Evolutionary conservation across 2,329 filamentous ascomycete genomes (phyloP), one percentile per base, ranked within the genome.

Genomic region (Penicillium sp.): DNA sequence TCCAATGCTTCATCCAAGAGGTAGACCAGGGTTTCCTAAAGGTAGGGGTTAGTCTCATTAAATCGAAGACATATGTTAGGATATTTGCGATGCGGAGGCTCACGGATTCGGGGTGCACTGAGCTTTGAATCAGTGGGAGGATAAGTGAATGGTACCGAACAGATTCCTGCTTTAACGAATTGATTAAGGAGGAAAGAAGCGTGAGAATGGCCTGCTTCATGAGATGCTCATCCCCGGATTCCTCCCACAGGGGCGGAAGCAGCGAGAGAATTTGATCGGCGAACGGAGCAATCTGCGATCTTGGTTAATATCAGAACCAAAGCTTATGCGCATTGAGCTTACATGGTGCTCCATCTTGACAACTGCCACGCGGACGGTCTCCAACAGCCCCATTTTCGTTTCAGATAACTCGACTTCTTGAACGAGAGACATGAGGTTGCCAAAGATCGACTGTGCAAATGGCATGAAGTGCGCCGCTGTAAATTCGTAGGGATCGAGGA

Each of bases 131-230:
- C 44, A 97, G 80, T 0, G 92, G 91, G 15, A 95, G 73, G 59
- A 96, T 87, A 45, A 91, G 77, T 13, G 78, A 71, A 56, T 96
- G 89, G 60, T 95, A 95, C 15, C 84, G 80, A 53, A 85, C 80
- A 4, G 89, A 93, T 8, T 86, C 81, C 10, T 81, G 78, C 51
- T 87, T 89, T 81, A 97, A 88, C 1, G 91, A 87, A 65, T 84
- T 84, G n/a, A 95, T 88, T 12, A 98, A 77, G 2, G 89, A 86
- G 1, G 88, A 80, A 44, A 97, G 82, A 33, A 97, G 86, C 2
- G 87, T 88, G 49, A 97, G 80, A 45, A 97, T 90, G 1, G 89
- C 84, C 70, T 96, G 91, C 70, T 97, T 97, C 77, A 96, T 87
- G 68, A 97, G 82, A 70, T 90, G 89, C 63, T 93, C 88, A 52